phyloP scores from a whole-genome alignment of 106 monocot species.

The Iris macrosiphon region DNA sequence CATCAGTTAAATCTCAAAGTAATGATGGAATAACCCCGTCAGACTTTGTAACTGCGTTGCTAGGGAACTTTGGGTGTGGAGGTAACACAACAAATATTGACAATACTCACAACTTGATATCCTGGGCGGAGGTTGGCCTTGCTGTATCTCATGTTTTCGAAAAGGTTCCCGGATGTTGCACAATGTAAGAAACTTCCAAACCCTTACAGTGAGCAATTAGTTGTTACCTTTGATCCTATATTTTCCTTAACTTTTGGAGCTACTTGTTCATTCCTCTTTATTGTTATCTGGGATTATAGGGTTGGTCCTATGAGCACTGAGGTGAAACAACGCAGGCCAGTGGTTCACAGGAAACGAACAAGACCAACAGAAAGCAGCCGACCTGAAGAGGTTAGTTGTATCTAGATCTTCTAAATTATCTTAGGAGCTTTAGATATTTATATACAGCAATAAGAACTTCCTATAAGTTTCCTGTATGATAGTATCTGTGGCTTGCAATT shows the following conservation, averaged over 20 bases:
- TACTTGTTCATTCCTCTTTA: not conserved
- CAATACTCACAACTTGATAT: constrained; percentile 16
- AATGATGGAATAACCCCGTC: constrained; percentile 67
- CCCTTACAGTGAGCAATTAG: not conserved
- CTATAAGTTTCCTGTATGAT: not conserved
- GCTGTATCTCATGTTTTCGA: constrained; percentile 42
- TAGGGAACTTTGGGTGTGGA: constrained; percentile 56
- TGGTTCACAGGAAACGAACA: constrained; percentile 32
- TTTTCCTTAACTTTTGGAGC: not conserved
- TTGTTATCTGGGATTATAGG: constrained; percentile 28
- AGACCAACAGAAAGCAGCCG: constrained; percentile 34
- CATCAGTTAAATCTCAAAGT: constrained; percentile 43
- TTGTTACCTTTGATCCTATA: not conserved
- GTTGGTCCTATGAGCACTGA: constrained; percentile 75
- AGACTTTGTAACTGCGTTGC: constrained; percentile 56
- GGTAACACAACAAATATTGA: constrained; percentile 14
- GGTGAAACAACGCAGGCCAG: constrained; percentile 43
- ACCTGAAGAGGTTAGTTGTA: constrained; percentile 68
- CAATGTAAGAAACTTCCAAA: constrained; percentile 48
- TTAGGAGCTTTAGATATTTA: not conserved
- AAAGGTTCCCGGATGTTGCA: constrained; percentile 51
- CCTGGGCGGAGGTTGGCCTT: constrained; percentile 51
- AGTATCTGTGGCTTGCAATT: not conserved
- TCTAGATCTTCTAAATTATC: not conserved
- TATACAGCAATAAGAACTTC: not conserved